These are phyloP conservation scores for Fusarium torreyae DNA, from an alignment of 2,329 filamentous ascomycete genomes.

Conservation along the genomic window DNA sequence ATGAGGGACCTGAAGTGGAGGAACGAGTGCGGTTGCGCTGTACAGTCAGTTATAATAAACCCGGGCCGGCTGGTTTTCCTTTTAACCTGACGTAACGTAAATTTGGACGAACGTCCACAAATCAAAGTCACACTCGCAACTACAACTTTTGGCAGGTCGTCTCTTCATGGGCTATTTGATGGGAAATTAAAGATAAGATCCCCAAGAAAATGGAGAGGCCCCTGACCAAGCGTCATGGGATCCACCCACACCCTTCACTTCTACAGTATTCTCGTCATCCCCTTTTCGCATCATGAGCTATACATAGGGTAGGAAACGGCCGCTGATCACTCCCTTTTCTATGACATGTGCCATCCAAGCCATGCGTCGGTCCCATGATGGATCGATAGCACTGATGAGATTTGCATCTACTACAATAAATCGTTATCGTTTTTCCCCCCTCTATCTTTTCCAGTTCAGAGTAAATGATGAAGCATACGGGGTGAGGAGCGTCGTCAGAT, in stretches of 20 bases:
- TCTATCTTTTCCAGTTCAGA: too few species aligned
- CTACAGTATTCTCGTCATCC: not conserved
- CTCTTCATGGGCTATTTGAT: slow-evolving; percentile 4
- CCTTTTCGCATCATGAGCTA: not conserved
- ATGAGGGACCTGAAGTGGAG: slow-evolving; percentile 6
- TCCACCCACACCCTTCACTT: slow-evolving; percentile 25
- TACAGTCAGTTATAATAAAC: not conserved
- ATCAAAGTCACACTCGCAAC: not conserved
- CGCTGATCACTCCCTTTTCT: slow-evolving; percentile 18
- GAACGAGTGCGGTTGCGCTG: not conserved
- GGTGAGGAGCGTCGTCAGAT: too few species aligned
- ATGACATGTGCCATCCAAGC: slow-evolving; percentile 28
- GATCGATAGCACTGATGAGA: not conserved
- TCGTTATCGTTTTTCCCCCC: too few species aligned
- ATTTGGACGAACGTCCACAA: slow-evolving; percentile 7
- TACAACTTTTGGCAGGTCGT: slow-evolving; percentile 3
- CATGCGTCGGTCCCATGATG: not conserved
- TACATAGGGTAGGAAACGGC: not conserved
- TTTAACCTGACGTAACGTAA: not conserved
- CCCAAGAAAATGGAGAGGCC: slow-evolving; percentile 9
- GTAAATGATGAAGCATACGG: too few species aligned
- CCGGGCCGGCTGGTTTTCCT: not conserved
- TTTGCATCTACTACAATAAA: too few species aligned
- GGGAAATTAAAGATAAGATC: slow-evolving; percentile 36
- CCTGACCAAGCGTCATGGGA: slow-evolving; percentile 40